Evolutionary conservation across 768 basidiomycete genomes (phyloP), one percentile per base, ranked within the genome.

Genomic region (Russula brevipes): DNA sequence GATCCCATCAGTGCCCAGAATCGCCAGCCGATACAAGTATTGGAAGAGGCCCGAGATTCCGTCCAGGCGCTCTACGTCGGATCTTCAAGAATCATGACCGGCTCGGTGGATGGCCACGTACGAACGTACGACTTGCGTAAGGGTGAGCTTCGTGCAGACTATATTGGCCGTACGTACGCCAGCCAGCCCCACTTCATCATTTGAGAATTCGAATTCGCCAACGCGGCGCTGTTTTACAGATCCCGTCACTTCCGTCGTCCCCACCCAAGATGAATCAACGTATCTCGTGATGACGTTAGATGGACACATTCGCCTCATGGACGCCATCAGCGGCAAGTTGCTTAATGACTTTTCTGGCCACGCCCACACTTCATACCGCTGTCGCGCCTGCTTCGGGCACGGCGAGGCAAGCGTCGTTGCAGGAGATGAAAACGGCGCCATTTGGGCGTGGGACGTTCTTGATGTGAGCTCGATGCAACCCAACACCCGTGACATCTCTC

Each of bases 371-470:
- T 81, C 85, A 17, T 96, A 95, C 73, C 83, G 91, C 30, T 88
- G 84, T 70, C 85, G 88, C 35, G 86, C 87, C 31, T 88, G 85
- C 68, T 96, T 96, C 70, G 89, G 89, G 11, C 82, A 89, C 65
- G 87, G 80, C 4, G 97, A 98, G 74, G 88, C 87, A 8, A 84
- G 73, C 31, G 85, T 98, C 16, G 72, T 96, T 5, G 87, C 84
- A 64, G 97, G 97, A 9, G 97, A 98, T 71, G 97, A 98, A 74
- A 82, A 87, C 8, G 97, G 97, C 0, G 77, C 75, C 64, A 77
- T 99, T 3, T 97, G 93, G 92, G 85, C 85, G 46, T 99, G 95
- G 95, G 92, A 96, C 69, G 77, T 98, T 63, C 82, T 98, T 24
- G 89, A 92, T 72, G 95, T 95, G 74, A 71, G 84, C 75, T 46